Conservation (phyloP, 345 rosid genomes). For the Hibiscus mutabilis region DNA sequence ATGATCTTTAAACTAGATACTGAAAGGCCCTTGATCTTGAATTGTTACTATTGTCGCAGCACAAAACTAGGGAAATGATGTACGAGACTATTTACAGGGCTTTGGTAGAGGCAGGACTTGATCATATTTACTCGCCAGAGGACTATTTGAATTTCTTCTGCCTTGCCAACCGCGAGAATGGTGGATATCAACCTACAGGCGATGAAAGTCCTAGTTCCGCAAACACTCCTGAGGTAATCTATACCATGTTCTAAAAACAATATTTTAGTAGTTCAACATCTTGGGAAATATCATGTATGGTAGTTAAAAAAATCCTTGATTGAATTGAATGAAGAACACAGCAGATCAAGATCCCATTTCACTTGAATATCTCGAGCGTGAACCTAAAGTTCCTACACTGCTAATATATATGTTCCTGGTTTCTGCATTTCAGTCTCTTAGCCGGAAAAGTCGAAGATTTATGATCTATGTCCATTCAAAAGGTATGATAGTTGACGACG, state of each 20-base stretch:
- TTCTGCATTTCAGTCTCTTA: constrained; percentile 40
- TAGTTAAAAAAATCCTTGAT: no score
- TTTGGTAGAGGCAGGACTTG: constrained; percentile 75
- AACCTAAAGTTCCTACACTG: neutral
- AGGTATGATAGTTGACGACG: constrained; percentile 95
- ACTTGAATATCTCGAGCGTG: neutral
- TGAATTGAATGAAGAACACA: neutral
- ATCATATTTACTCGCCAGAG: constrained; percentile 54
- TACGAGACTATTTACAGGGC: constrained; percentile 87
- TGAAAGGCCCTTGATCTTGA: neutral
- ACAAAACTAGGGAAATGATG: constrained; percentile 99
- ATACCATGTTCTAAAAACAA: constrained; percentile 6
- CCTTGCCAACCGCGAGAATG: constrained; percentile 79
- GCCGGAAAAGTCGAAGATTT: constrained; percentile 63
- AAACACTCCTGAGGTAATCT: constrained; percentile 64
- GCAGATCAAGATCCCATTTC: neutral
- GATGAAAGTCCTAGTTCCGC: constrained; percentile 36
- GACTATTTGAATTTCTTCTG: constrained; percentile 94
- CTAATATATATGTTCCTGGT: neutral
- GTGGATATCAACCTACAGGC: constrained; percentile 10
- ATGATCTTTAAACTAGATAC: constrained; percentile 1
- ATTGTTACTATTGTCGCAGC: constrained; percentile 36
- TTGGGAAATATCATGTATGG: neutral
- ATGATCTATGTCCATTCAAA: constrained; percentile 98
- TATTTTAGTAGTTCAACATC: neutral